Percentiles rank a stretch among this genome's conserved stretches.
Evolutionary conservation across 257 asterid species (phyloP).

Genomic region (Rehmannia glutinosa): DNA sequence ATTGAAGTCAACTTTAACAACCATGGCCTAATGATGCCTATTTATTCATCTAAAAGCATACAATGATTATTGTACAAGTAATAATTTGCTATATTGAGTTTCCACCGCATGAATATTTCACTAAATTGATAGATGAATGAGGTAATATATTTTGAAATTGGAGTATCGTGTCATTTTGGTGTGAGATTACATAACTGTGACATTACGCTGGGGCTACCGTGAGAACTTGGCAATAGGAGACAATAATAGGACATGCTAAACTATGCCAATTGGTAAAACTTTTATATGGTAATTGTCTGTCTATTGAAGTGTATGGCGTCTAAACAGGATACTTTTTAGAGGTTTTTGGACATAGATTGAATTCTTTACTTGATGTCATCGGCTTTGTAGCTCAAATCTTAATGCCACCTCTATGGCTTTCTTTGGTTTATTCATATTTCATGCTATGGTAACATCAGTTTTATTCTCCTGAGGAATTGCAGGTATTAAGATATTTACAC

Average conservation of each 20-base stretch:
- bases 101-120: neutral
- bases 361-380: neutral
- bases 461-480: conserved; percentile 24
- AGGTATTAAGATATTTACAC: conserved; percentile 61
- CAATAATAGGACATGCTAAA: neutral
- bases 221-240: neutral
- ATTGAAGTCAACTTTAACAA: neutral
- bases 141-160: neutral
- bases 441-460: neutral
- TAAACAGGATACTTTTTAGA: neutral
- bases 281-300: neutral
- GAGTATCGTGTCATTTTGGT: neutral
- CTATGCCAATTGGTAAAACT: neutral
- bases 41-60: neutral
- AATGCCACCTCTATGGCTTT: neutral
- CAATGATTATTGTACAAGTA: neutral
- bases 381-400: neutral
- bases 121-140: neutral
- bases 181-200: neutral
- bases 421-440: neutral
- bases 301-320: neutral
- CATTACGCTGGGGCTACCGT: neutral
- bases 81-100: neutral
- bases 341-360: neutral
- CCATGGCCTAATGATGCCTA: neutral